Evolutionary conservation across 352 stramenopile species (phyloP), one percentile per base, ranked within the genome.

Genomic region (Globisporangium alternatum): DNA sequence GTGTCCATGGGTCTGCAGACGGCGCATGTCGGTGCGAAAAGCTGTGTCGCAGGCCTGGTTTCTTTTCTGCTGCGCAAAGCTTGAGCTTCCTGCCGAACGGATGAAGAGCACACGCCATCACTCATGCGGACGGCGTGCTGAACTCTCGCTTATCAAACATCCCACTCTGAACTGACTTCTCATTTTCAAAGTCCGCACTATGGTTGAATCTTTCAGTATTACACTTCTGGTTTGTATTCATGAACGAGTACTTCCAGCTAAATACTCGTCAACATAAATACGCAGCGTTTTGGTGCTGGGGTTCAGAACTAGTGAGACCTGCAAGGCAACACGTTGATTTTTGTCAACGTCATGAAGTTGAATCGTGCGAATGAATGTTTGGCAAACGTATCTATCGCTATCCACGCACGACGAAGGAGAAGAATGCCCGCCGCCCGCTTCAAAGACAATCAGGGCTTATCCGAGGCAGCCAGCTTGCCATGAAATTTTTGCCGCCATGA

Each of bases 81-180:
- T n/a, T n/a, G 12, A 45, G 39, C 39, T 45, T 2, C 2, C 44
- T 51, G 44, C 44, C 44, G 6, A 51, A 30, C 44, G 44, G 44
- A 51, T 51, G 44, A 51, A 51, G 44, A 51, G n/a, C n/a, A 51
- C 44, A 51, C 44, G n/a, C 21, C 44, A 51, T 51, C 44, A 25
- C n/a, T 25, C 21, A 30, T 30, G 44, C 7, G 44, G 3, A 25
- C n/a, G 19, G 44, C 2, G 44, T 51, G n/a, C 44, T 51, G 44
- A 51, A 51, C 44, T 51, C 44, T 51, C 5, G 44, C 21, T 7
- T 13, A 6, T 15, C 44, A 3, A 30, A 51, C n/a, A 17, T 25
- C n/a, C 44, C 44, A 51, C 44, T 51, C 44, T 51, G n/a, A 5
- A 6, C 43, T 49, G 43, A 49, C n/a, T 13, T 0, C 44, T 51